Base-by-base conservation (phyloP, 306 rosid genomes). In the Acmispon strigosus region DNA sequence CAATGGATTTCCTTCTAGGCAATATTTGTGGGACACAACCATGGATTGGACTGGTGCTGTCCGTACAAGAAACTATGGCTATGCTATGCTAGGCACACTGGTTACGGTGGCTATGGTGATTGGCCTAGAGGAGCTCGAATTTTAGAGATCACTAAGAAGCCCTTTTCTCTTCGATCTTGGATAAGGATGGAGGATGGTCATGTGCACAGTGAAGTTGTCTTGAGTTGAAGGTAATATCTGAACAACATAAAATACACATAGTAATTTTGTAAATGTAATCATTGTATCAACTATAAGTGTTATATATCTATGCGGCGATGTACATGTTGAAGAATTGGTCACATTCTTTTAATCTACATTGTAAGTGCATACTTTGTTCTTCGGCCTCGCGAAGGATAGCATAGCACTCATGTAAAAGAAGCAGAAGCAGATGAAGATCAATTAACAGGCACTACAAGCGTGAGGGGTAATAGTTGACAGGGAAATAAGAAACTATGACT, bases 21-120 rank as follows among this genome's bases (percentile, higher is more conserved):
- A 68, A 77, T 89, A 74, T 91, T 91, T 80, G 97, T 86, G 27
- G 96, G 96, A 69, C 97, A 88, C 81, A 85, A 89, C 84, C 97
- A 91, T 70, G 97, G 97, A 49, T 82, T 91, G 73, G 96, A 89
- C 32, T 91, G 96, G 96, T 89, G 97, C 69, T 91, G 97, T 76
- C 97, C 92, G 37, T 73, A 73, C 66, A 29, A 80, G 62, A 78
- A 76, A 17, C 83, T 88, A 14, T 91, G 91, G 93, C 77, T 91
- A 43, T 89, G 97, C 76, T 89, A 83, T 68, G 97, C 91, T 8
- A 77, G 96, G 62, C 97, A 87, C 57, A 91, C 91, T 15, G 96
- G 97, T 11, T 91, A 86, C 44, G 96, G 91, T 19, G 96, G 96
- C 52, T 85, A 89, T 58, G 96, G 97, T 42, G 49, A 69, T 76